These are phyloP conservation scores for Rhodocollybia butyracea DNA, from an alignment of 768 basidiomycete species.

Conservation along the genomic window DNA sequence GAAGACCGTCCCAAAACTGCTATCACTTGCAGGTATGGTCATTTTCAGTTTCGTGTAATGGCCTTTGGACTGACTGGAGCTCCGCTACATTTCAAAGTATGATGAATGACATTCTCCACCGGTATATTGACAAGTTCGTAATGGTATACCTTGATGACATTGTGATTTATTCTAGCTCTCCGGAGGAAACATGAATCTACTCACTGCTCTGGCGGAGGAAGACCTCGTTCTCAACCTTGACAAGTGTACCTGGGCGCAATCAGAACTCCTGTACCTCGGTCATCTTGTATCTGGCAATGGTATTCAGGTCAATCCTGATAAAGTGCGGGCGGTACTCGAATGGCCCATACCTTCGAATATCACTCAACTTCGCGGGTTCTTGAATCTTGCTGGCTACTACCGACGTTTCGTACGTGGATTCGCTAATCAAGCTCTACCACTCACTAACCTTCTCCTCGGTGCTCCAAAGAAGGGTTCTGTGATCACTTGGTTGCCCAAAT, in stretches of 20 bases:
- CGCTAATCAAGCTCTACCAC: no score
- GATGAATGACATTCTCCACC: slow-evolving; percentile 23
- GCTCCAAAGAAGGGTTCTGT: no score
- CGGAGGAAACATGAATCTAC: background rate
- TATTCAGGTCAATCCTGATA: no score
- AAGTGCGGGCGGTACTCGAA: background rate
- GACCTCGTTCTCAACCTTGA: no score
- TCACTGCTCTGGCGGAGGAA: no score
- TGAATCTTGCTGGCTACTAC: no score
- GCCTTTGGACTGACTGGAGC: slow-evolving; percentile 23
- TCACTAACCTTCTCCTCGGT: no score
- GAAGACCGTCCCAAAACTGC: slow-evolving; percentile 34
- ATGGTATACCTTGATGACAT: slow-evolving; percentile 34
- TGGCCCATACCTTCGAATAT: background rate
- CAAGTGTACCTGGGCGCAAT: no score
- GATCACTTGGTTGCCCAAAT: no score
- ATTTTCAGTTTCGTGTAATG: slow-evolving; percentile 31
- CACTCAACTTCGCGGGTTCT: slow-evolving; percentile 9
- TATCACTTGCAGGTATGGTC: slow-evolving; percentile 32
- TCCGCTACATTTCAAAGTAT: slow-evolving; percentile 24
- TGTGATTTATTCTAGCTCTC: slow-evolving; percentile 12
- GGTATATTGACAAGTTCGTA: slow-evolving; percentile 22
- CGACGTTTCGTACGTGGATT: no score
- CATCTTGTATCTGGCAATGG: no score
- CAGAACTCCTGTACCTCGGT: no score